Base-by-base conservation (phyloP, 345 rosid species). In the Camelina neglecta region DNA sequence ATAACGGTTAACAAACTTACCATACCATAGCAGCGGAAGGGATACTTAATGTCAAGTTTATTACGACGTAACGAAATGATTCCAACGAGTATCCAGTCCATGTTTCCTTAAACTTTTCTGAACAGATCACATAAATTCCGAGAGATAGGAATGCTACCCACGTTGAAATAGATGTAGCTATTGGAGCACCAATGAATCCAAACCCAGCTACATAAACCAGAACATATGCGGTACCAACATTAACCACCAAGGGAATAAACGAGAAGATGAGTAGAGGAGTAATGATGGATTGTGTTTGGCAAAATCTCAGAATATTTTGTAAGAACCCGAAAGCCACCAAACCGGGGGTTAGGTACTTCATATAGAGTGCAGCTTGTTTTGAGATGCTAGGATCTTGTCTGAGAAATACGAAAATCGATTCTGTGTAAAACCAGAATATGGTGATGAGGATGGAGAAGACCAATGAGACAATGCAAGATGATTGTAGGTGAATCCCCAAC, bases 1-100 rank as follows among this genome's bases (percentile, higher is more conserved):
- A 20, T 38, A 10, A 35, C 1, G 26, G 48, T 72, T 26, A 41
- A 50, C 24, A 41, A 38, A 23, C 90, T 80, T 83, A 90, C 93
- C 95, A 90, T 9, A 85, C 82, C 97, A 93, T 89, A 72, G 88
- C 90, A 7, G 95, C 93, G 3, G 95, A 90, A 42, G 88, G 87
- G 75, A 90, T 48, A 42, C 91, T 90, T 24, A 90, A 63, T 64
- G 76, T 86, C 70, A 87, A 67, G 85, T 73, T 79, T 3, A 60
- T 1, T 1, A 68, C 55, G 6, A 87, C 41, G 70, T 80, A 75
- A 42, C 62, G 16, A 31, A 84, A 66, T 8, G 92, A 69, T 71
- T 84, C 86, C 0, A 55, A 55, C 0, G 93, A 81, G 54, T 87
- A 81, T 23, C 96, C 92, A 5, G 73, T 75, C 96, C 95, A 87